Conservation (phyloP, 306 rosid genomes). For the Lithocarpus polystachyus region DNA sequence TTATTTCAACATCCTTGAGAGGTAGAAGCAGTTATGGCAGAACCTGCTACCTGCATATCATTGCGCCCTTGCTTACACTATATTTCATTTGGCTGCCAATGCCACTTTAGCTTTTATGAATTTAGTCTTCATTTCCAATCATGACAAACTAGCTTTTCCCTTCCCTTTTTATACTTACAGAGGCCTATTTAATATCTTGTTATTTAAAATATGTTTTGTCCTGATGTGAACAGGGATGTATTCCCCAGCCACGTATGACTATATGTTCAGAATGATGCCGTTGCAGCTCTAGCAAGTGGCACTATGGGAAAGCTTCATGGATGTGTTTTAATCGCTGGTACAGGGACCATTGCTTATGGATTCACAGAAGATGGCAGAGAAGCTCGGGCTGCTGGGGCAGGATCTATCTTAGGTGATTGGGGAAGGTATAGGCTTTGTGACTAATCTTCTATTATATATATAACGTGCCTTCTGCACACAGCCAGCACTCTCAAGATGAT, state of each 20-base stretch:
- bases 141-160: neutral
- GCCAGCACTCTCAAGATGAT: neutral
- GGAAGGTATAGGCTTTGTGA: constrained; percentile 56
- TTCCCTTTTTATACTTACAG: neutral
- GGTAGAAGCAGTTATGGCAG: neutral
- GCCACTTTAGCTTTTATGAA: neutral
- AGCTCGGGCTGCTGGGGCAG: constrained; percentile 96
- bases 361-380: constrained; percentile 84
- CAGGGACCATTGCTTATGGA: constrained; percentile 92
- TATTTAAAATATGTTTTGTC: neutral
- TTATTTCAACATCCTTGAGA: neutral
- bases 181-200: neutral
- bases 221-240: constrained; percentile 48
- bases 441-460: too few relatives aligned
- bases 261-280: constrained; percentile 90
- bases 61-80: neutral
- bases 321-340: constrained; percentile 91
- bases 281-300: constrained; percentile 93
- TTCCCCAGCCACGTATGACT: constrained; percentile 72
- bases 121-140: neutral
- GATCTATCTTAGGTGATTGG: constrained; percentile 96
- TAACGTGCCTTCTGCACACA: too few relatives aligned
- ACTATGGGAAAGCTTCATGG: constrained; percentile 89
- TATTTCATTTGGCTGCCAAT: neutral
- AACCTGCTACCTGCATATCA: neutral